These are phyloP conservation scores for Trifolium repens DNA, from an alignment of 306 rosid species.

Conservation along the genomic window DNA sequence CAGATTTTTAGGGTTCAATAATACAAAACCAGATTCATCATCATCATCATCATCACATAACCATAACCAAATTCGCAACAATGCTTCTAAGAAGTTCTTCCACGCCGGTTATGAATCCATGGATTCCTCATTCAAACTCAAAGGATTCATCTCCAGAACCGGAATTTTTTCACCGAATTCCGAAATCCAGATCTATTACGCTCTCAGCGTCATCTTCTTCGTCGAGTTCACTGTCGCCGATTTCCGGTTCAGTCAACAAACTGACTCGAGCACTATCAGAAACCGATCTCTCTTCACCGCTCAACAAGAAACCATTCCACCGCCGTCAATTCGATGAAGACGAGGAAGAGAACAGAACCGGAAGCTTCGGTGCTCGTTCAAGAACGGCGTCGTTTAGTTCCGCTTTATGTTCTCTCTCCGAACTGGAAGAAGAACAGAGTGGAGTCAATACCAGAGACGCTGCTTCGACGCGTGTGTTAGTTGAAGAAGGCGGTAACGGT, in stretches of 20 bases:
- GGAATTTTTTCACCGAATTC: slow-evolving; percentile 48
- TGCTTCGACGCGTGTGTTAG: slow-evolving; percentile 39
- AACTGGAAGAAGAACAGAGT: slow-evolving; percentile 44
- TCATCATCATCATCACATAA: not conserved
- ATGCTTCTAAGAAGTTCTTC: slow-evolving; percentile 69
- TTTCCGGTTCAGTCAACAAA: slow-evolving; percentile 37
- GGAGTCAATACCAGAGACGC: slow-evolving; percentile 38
- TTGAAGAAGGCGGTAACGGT: slow-evolving; percentile 61
- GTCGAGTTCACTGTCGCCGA: slow-evolving; percentile 37
- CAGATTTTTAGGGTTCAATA: slow-evolving; percentile 8
- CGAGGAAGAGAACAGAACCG: slow-evolving; percentile 27
- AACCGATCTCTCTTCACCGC: slow-evolving; percentile 51
- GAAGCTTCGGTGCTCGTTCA: slow-evolving; percentile 32
- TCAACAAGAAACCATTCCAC: slow-evolving; percentile 42
- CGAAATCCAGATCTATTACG: slow-evolving; percentile 46
- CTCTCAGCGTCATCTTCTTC: slow-evolving; percentile 53
- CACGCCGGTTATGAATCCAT: slow-evolving; percentile 59
- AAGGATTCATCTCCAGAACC: slow-evolving; percentile 50
- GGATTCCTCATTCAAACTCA: slow-evolving; percentile 42
- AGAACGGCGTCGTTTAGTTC: slow-evolving; percentile 53
- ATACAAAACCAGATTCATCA: slow-evolving; percentile 1
- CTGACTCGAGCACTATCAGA: slow-evolving; percentile 57
- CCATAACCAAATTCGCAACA: not conserved
- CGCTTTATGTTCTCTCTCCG: slow-evolving; percentile 53
- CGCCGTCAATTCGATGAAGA: slow-evolving; percentile 41